Base-by-base conservation (phyloP, 495 filamentous ascomycete species). In the Penicillium paxilli region DNA sequence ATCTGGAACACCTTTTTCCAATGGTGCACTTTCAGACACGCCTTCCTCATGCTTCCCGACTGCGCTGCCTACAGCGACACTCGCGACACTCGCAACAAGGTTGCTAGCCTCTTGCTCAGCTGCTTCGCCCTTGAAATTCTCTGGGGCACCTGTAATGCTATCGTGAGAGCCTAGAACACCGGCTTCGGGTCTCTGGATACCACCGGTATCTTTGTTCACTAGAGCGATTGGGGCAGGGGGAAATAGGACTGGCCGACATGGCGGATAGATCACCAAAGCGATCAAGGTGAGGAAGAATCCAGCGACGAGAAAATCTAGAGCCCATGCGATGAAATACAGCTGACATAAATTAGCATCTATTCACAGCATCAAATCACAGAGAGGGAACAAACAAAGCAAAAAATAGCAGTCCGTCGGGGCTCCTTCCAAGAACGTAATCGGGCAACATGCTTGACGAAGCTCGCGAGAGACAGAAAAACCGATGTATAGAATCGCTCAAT, bases 401-500 rank as follows among this genome's bases (percentile, higher is more conserved):
- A 95, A 21, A 64, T 74, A 4, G 81, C 71, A 1, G 91, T 95
- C 37, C 91, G 77, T 55, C 80, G 72, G 5, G 77, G 78, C 66
- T 96, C 91, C 41, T 83, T 74, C 91, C 91, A 96, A 7, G 89
- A 93, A 5, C 91, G 81, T 10, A 96, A 64, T 3, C 90, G 75
- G 1, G 80, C 86, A 52, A 92, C 75, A 58, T 96, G 91, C 51
- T 92, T 92, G 14, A 81, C 77, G 25, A 83, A 79, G 1, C 73
- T 77, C 17, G 88, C 77, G 25, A 90, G 20, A 6, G 83, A 81
- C 23, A 94, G 80, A 1, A 90, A 73, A 0, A 96, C 83, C 0
- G 88, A 89, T 74, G 87, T 90, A 65, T 96, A 96, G 30, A 96
- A 80, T 3, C 91, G 78, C 65, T 96, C 91, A 14, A 95, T 57